These are phyloP conservation scores for Thalassiosira exigua DNA, from an alignment of 352 stramenopile genomes.

Conservation along the genomic window DNA sequence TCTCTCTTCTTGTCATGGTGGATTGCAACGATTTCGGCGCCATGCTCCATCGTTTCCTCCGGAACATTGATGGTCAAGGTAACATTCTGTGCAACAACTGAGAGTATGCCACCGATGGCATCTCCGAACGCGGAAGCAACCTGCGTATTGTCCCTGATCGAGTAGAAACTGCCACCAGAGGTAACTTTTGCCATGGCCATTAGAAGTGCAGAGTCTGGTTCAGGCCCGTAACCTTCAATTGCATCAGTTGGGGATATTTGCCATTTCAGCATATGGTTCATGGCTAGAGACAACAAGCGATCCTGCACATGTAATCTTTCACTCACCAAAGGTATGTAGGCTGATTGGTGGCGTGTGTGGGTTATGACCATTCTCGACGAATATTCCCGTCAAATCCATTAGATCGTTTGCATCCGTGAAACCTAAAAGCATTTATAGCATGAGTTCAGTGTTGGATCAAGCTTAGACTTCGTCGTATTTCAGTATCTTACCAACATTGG, in stretches of 20 bases:
- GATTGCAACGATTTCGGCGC: conserved; percentile 52
- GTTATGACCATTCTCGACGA: conserved; percentile 49
- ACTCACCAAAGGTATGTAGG: conserved; percentile 82
- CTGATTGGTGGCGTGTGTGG: conserved; percentile 45
- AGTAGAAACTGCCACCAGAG: conserved; percentile 72
- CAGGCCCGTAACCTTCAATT: conserved; percentile 79
- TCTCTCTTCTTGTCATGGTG: conserved; percentile 52
- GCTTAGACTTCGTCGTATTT: conserved; percentile 1
- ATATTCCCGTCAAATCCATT: conserved; percentile 45
- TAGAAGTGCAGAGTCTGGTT: conserved; percentile 71
- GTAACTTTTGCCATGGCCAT: conserved; percentile 62
- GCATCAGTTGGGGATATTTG: too few species aligned
- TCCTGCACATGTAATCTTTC: too few species aligned
- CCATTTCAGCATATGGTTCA: too few species aligned
- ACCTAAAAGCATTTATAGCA: too few species aligned
- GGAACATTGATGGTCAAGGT: conserved; percentile 58
- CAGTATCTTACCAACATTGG: conserved; percentile 70
- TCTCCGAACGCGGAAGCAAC: conserved; percentile 80
- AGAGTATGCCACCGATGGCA: conserved; percentile 80
- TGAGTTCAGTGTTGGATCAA: too few species aligned
- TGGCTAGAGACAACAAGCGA: too few species aligned
- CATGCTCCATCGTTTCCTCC: conserved; percentile 34
- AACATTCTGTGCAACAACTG: conserved; percentile 81
- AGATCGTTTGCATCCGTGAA: conserved; percentile 42
- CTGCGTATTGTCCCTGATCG: conserved; percentile 60